Evolutionary conservation across 2,329 filamentous ascomycete species (phyloP).

Genomic region (Didymella pinodella): DNA sequence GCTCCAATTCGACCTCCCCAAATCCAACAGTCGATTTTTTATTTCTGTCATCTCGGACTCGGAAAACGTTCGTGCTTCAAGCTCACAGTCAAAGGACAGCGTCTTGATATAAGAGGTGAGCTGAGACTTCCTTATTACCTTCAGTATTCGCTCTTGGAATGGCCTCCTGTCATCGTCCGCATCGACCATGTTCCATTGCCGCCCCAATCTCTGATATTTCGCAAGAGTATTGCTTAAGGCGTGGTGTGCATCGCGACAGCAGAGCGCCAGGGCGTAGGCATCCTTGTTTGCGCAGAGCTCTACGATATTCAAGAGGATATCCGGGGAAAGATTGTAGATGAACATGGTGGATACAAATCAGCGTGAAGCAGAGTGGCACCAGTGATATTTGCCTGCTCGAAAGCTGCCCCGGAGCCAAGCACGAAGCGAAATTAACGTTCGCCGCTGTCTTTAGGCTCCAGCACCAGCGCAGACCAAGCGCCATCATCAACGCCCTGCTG

Average conservation of each 20-base stretch:
- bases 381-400: too few relatives aligned
- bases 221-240: background rate
- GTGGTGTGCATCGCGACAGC: background rate
- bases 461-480: background rate
- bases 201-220: background rate
- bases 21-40: background rate
- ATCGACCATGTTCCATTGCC: conserved; percentile 1
- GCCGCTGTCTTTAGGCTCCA: background rate
- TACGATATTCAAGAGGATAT: background rate
- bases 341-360: background rate
- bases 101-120: background rate
- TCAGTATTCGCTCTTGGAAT: background rate
- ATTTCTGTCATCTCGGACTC: background rate
- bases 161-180: background rate
- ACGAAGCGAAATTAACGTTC: background rate
- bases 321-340: background rate
- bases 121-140: background rate
- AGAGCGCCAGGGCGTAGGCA: background rate
- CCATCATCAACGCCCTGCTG: background rate
- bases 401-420: background rate
- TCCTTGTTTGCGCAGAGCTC: background rate
- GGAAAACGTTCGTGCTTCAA: background rate
- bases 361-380: too few relatives aligned
- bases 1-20: too few relatives aligned
- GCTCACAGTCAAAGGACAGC: background rate